Base-by-base conservation (phyloP, 2,329 filamentous ascomycete species). In the Tolypocladium endophyticum region DNA sequence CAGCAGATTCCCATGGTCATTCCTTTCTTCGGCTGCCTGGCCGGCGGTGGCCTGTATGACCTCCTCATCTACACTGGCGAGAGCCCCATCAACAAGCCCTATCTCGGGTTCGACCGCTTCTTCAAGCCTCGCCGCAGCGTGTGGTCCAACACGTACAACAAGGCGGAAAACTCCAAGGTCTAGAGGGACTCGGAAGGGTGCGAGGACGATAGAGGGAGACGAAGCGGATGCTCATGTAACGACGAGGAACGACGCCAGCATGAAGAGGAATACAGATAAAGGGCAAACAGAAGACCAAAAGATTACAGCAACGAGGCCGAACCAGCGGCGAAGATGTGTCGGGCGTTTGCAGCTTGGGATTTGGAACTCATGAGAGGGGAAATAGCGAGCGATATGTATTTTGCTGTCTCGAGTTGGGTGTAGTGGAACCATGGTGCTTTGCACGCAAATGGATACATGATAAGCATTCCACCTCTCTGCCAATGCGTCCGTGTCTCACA, bases 71-170 rank as follows among this genome's bases (percentile, higher is more conserved):
- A 86, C 69, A 88, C 85, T 0, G 87, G 87, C 4, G 73, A 86
- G n/a, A 87, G 81, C 64, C 87, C 87, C 1, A 77, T 90, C 64
- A 90, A 90, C 72, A 85, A 79, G 0, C 86, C 86, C 0, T 86
- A 78, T 73, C 70, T 88, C 67, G 87, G 87, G 0, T 67, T 90
- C n/a, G 79, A 79, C 64, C 75, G 81, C 33, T 66, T 87, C 0
- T 62, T 72, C 41, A 69, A 69, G 56, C 70, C 71, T 9, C 69
- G 66, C 47, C 70, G 68, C 52, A 69, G 66, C 33, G 70, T 71
- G 16, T 76, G 73, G 72, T 74, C 72, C 23, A 73, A 74, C 67
- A 72, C 72, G 2, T 68, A 71, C 58, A 61, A 62, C 47, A 61
- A 61, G 38, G 58, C 64, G 18, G 33, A 60, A n/a, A 62, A 64